Evolutionary conservation across 352 stramenopile genomes (phyloP), one percentile per base, ranked within the genome.

Genomic region (Phytophthora rubi): DNA sequence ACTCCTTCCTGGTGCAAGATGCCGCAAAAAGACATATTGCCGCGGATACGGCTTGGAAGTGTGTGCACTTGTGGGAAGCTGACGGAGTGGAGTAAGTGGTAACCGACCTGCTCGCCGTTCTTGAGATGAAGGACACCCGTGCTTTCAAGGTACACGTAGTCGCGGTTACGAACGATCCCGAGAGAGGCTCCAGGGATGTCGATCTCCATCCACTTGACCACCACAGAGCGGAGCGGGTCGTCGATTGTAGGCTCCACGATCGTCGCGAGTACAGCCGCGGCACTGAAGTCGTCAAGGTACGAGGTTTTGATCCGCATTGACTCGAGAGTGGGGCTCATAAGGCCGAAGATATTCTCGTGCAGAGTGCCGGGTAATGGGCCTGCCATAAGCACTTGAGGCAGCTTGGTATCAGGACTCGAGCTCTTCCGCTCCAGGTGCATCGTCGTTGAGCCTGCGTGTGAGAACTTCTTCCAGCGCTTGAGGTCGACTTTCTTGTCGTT

Each of bases 21-120:
- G 4, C 32, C 71, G 45, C 70, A 81, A 30, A 81, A 65, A 7
- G 76, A 83, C 39, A 83, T 76, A 66, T 80, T 78, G 26, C 73
- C 76, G 5, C 76, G 73, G 23, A 73, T 49, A 21, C 68, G 67
- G 45, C 32, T 60, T 13, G 65, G 65, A 15, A 68, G 53, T 23
- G 68, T 59, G 6, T 66, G 65, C 2, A 53, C 62, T 42, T 73
- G 65, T 15, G 65, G 65, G 21, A 73, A 73, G 45, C 47, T 58
- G 23, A 73, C 65, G 4, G 65, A 73, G 60, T 73, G 59, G 12
- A 68, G 6, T 1, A 73, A 44, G 18, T 73, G 65, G 23, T 73
- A 73, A 23, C 65, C 65, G 9, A 73, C 48, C 10, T 53, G 65
- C 32, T 73, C 65, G 7, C 65, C 65, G 26, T 59, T 60, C 7